Base-by-base conservation (phyloP, 306 rosid genomes). In the Quillaja saponaria region DNA sequence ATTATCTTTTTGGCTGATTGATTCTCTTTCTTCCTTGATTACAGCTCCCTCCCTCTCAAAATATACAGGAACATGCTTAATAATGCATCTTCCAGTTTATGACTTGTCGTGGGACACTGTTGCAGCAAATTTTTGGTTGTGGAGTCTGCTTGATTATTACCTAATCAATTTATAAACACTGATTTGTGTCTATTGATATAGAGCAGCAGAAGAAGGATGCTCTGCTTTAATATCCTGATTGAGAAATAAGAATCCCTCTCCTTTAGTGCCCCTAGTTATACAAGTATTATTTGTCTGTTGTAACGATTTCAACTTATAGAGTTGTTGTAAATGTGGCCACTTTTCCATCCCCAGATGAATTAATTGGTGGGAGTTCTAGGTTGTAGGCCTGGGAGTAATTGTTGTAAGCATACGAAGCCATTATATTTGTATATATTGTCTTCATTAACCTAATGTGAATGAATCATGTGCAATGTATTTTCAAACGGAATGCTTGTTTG, bases 381-480 rank as follows among this genome's bases (percentile, higher is more conserved):
- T 55, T 21, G 33, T 33, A 38, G 39, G 49, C 37, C 12, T 16
- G 63, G 16, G 41, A 52, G 61, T 70, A 44, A 33, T 55, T 21
- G 58, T 47, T 55, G 49, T 63, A 59, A 49, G 73, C 51, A 59
- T 19, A 13, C 9, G 12, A 34, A 19, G 49, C 34, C 40, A 49
- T 51, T n/a, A 58, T 38, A 8, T 52, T 38, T 81, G 83, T 81
- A 71, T 38, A 78, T 73, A 72, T 49, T 33, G 28, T 60, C 61
- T 56, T 13, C 11, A 18, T 41, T 61, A 58, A 50, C 64, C 57
- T 11, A 16, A 28, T 66, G 68, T 37, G 75, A 50, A n/a, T n/a
- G n/a, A n/a, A n/a, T n/a, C n/a, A n/a, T n/a, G n/a, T n/a, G n/a
- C n/a, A n/a, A n/a, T n/a, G n/a, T n/a, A n/a, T n/a, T n/a, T n/a